Evolutionary conservation across 495 filamentous ascomycete species (phyloP).

Genomic region (Podospora tetraspora): DNA sequence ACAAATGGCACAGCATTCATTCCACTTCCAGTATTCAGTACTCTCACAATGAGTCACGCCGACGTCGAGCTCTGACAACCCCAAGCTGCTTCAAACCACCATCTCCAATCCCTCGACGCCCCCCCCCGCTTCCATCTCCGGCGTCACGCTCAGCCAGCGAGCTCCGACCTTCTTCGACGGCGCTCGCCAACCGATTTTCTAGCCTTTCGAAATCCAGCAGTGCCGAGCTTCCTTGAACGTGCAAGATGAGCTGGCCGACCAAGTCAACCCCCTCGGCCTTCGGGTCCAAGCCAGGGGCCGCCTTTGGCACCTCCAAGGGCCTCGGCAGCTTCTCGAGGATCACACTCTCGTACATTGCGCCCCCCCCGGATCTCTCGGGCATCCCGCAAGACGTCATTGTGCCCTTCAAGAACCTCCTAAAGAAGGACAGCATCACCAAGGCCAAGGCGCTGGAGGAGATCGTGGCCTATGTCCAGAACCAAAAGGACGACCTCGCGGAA

Average conservation of each 20-base stretch:
- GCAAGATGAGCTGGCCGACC: background rate
- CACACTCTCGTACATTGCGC: slow-evolving; percentile 75
- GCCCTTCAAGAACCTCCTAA: slow-evolving; percentile 82
- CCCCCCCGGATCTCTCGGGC: slow-evolving; percentile 72
- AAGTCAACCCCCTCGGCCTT: background rate
- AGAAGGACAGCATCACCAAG: slow-evolving; percentile 90
- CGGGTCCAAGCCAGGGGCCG: background rate
- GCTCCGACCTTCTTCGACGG: background rate
- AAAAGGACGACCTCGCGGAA: slow-evolving; percentile 60
- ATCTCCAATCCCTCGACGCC: background rate
- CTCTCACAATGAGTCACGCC: background rate
- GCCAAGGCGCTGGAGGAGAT: slow-evolving; percentile 90
- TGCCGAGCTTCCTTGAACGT: background rate
- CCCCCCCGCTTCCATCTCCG: background rate
- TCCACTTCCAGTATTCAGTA: background rate
- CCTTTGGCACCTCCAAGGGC: slow-evolving; percentile 22
- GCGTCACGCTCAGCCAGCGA: background rate
- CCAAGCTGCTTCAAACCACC: background rate
- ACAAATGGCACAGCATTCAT: background rate
- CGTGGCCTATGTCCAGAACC: slow-evolving; percentile 53
- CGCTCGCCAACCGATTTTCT: background rate
- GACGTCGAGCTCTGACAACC: background rate
- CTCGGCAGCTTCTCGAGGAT: slow-evolving; percentile 48
- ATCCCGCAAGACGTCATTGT: slow-evolving; percentile 81
- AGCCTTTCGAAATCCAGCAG: background rate